Percentiles rank a stretch among this genome's conserved stretches.
phyloP scores from a whole-genome alignment of 257 asterid genomes.

The Penstemon barbatus region DNA sequence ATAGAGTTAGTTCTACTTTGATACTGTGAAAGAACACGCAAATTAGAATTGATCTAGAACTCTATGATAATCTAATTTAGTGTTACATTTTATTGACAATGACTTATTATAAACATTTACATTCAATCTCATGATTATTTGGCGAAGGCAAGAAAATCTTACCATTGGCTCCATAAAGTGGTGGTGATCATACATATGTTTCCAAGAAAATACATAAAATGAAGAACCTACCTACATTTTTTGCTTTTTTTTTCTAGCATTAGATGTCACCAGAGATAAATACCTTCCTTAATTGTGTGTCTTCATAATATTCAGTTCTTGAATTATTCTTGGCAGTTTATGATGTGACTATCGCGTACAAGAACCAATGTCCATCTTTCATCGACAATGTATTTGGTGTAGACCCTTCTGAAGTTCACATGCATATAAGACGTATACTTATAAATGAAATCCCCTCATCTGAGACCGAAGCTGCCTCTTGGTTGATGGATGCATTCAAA shows the following conservation, averaged over 20 bases:
- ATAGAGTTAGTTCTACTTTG: too few relatives aligned
- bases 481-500: slow-evolving; percentile 71
- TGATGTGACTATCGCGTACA: slow-evolving; percentile 85
- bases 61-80: too few relatives aligned
- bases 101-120: neutral
- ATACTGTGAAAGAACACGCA: too few relatives aligned
- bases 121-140: neutral
- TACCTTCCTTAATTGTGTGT: neutral
- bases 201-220: neutral
- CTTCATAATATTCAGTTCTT: slow-evolving; percentile 14
- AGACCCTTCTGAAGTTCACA: slow-evolving; percentile 94
- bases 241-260: neutral
- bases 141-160: too few relatives aligned
- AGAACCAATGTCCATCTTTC: slow-evolving; percentile 78
- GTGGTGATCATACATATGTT: neutral
- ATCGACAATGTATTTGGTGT: slow-evolving; percentile 88
- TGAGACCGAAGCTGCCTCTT: slow-evolving; percentile 50
- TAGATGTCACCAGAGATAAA: neutral
- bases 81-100: too few relatives aligned
- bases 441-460: slow-evolving; percentile 53
- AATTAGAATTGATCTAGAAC: too few relatives aligned
- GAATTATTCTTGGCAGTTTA: slow-evolving; percentile 58
- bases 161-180: too few relatives aligned
- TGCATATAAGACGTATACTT: slow-evolving; percentile 65
- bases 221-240: neutral